Evolutionary conservation across 2,329 filamentous ascomycete species (phyloP).

Genomic region (Beauveria rudraprayagi): DNA sequence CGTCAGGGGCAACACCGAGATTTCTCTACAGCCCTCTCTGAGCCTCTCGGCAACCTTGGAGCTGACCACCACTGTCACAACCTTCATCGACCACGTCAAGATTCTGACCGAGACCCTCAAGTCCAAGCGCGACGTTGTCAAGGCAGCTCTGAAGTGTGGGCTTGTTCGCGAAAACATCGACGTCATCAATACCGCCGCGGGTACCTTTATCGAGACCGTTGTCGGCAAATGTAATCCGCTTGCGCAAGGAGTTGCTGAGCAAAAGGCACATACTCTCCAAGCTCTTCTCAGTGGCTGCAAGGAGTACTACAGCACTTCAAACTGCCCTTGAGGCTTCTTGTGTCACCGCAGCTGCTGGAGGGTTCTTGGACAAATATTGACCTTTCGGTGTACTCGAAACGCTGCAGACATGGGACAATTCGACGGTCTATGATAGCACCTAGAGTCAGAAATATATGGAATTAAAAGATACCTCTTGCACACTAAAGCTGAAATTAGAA

Average conservation of each 20-base stretch:
- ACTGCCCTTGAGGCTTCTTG: neutral
- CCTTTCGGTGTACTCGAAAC: too few species aligned
- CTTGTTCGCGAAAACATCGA: slow-evolving; percentile 5
- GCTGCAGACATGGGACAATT: too few species aligned
- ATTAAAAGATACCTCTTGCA: too few species aligned
- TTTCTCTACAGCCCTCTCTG: slow-evolving; percentile 12
- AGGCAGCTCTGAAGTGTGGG: neutral
- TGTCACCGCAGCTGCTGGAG: neutral
- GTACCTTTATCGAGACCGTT: neutral
- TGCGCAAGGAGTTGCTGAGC: neutral
- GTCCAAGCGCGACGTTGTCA: neutral
- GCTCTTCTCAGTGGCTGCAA: neutral
- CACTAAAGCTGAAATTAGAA: too few species aligned
- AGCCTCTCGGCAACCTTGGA: slow-evolving; percentile 15
- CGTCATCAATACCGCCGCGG: neutral
- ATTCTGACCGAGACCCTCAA: slow-evolving; percentile 17
- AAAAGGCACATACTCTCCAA: neutral
- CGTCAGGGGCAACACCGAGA: slow-evolving; percentile 10
- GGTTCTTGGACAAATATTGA: too few species aligned
- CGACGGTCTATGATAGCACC: too few species aligned
- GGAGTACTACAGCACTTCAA: neutral
- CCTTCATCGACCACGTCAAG: slow-evolving; percentile 16
- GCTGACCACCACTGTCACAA: slow-evolving; percentile 13
- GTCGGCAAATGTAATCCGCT: neutral
- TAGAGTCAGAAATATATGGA: too few species aligned